Evolutionary conservation across 345 rosid genomes (phyloP).

Genomic region (Brassica carinata): DNA sequence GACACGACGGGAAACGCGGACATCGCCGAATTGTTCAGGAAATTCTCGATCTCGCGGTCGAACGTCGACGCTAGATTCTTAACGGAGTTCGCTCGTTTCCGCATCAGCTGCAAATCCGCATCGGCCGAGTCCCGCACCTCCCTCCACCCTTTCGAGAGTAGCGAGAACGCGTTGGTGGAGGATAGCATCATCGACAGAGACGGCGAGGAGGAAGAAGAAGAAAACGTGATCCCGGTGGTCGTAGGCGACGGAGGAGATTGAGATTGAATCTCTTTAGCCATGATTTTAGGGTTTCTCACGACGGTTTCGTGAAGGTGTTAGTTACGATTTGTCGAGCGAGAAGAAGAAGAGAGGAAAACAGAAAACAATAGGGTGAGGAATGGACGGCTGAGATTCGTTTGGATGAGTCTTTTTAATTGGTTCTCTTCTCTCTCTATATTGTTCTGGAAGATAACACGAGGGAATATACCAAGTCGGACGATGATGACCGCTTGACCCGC

Average conservation of each 20-base stretch:
- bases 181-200: slow-evolving; percentile 49
- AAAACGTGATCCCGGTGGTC: background rate
- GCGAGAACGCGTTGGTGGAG: slow-evolving; percentile 69
- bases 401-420: background rate
- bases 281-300: slow-evolving; percentile 39
- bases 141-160: slow-evolving; percentile 82
- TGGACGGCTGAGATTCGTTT: slow-evolving; percentile 48
- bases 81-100: slow-evolving; percentile 81
- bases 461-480: slow-evolving; percentile 53
- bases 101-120: slow-evolving; percentile 86
- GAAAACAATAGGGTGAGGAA: background rate
- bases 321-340: slow-evolving; percentile 12
- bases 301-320: slow-evolving; percentile 27
- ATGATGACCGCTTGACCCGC: background rate
- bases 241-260: slow-evolving; percentile 25
- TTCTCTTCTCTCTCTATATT: slow-evolving; percentile 3
- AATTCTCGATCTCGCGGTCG: slow-evolving; percentile 85
- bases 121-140: slow-evolving; percentile 93
- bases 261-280: slow-evolving; percentile 47
- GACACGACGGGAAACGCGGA: slow-evolving; percentile 59
- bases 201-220: slow-evolving; percentile 11
- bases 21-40: slow-evolving; percentile 65
- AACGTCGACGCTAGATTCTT: slow-evolving; percentile 82
- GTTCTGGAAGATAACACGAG: slow-evolving; percentile 48
- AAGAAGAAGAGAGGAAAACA: background rate